Evolutionary conservation across 805 yeast genomes (phyloP).

Genomic region (Monosporozyma siamensis): DNA sequence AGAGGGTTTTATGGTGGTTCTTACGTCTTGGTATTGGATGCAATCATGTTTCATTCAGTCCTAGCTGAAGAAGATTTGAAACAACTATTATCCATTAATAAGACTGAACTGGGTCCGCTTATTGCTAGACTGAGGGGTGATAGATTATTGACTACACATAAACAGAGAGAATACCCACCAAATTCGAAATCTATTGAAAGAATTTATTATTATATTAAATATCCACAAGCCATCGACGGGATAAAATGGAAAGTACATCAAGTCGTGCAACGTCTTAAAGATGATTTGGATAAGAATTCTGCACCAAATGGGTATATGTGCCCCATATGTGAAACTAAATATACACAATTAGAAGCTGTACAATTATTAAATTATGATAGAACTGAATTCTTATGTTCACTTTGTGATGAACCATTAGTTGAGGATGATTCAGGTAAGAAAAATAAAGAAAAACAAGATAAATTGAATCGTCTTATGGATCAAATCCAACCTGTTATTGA

Average conservation of each 20-base stretch:
- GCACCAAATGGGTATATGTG: constrained; percentile 94
- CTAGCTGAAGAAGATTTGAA: constrained; percentile 87
- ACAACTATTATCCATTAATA: constrained; percentile 68
- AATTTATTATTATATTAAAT: constrained; percentile 79
- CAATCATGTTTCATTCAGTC: constrained; percentile 78
- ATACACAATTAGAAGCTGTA: constrained; percentile 80
- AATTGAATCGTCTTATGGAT: constrained; percentile 73
- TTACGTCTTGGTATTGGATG: constrained; percentile 79
- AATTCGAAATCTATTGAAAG: constrained; percentile 60
- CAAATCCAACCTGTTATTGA: constrained; percentile 84
- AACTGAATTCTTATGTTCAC: constrained; percentile 73
- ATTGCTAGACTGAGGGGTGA: constrained; percentile 81
- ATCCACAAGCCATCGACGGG: constrained; percentile 89
- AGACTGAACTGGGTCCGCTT: constrained; percentile 76
- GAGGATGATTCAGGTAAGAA: constrained; percentile 87
- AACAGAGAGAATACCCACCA: constrained; percentile 59
- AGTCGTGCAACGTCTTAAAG: constrained; percentile 67
- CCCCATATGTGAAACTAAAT: constrained; percentile 73
- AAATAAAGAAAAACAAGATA: constrained; percentile 71
- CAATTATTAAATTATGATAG: constrained; percentile 71
- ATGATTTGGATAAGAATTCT: constrained; percentile 72
- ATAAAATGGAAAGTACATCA: constrained; percentile 94
- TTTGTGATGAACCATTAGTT: constrained; percentile 64
- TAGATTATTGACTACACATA: constrained; percentile 59
- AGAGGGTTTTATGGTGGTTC: constrained; percentile 82